Evolutionary conservation across 352 stramenopile genomes (phyloP).

Genomic region (Phytophthora citricola): DNA sequence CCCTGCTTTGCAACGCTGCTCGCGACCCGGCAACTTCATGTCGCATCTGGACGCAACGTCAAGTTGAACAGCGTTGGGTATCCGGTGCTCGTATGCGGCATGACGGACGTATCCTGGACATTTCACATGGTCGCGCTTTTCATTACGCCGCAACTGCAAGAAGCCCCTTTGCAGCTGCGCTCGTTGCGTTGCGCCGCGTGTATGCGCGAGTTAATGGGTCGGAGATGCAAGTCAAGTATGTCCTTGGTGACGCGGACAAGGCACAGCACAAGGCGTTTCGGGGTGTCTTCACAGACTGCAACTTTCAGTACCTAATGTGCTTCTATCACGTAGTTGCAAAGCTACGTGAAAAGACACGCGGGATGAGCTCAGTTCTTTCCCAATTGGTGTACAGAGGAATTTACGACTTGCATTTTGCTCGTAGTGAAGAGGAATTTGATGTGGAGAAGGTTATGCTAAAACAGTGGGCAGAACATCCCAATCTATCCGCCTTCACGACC

Average conservation of each 20-base stretch:
- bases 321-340: slow-evolving; percentile 40
- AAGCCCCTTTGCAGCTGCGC: background rate
- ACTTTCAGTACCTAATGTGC: slow-evolving; percentile 24
- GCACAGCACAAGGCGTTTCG: slow-evolving; percentile 7
- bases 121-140: slow-evolving; percentile 2
- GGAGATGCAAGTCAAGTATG: background rate
- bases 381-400: slow-evolving; percentile 12
- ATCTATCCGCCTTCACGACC: no score
- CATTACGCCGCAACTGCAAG: slow-evolving; percentile 4
- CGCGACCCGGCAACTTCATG: background rate
- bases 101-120: background rate
- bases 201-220: background rate
- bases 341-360: slow-evolving; percentile 6
- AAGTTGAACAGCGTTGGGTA: slow-evolving; percentile 9
- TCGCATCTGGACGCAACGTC: slow-evolving; percentile 6
- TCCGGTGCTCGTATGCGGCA: slow-evolving; percentile 3
- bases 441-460: background rate
- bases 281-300: background rate
- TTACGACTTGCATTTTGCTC: slow-evolving; percentile 22
- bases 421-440: background rate
- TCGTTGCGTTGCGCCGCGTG: background rate
- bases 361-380: background rate
- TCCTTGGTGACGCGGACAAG: slow-evolving; percentile 9
- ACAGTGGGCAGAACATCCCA: background rate
- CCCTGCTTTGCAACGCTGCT: background rate